Base-by-base conservation (phyloP, 169 alveolate species). In the Plasmodium cynomolgi region DNA sequence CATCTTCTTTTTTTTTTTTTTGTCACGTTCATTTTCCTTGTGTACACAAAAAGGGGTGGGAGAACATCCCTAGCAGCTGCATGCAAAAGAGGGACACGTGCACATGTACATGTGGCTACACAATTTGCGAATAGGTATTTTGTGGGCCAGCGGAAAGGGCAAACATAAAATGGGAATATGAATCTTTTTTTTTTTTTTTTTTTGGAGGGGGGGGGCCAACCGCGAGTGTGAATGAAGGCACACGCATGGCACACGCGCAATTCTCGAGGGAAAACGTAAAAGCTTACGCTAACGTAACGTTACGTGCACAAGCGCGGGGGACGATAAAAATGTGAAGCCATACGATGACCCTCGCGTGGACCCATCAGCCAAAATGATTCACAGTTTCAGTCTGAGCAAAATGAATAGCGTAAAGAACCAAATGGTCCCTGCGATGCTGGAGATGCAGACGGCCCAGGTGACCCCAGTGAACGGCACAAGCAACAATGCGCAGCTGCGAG, bases 401-500 rank as follows among this genome's bases (percentile, higher is more conserved):
- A 68, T 68, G 77, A 68, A 29, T 68, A 26, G 77, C 15, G 3
- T 23, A 9, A 20, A 68, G 37, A 68, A 68, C 37, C 41, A 68
- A 68, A 68, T 68, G 77, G 37, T 68, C 41, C 77, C 62, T 3
- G 17, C 15, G 26, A 50, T 50, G 62, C 23, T 50, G 26, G 62
- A 50, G 62, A 15, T 50, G 62, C 62, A 50, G 62, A 50, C 62
- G 62, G 62, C 26, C 15, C 82, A 90, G 72, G 47, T 90, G 94
- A 71, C 31, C 6, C 71, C 37, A 80, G 41, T 79, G 82, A 58
- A 62, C 1, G 82, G 72, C 13, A 47, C 83, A 37, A 68, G 54
- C 72, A 80, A 54, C 54, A 80, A 80, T 7, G 26, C 82, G 91
- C 33, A 80, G 29, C 34, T 90, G 72, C 29, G 81, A 33, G 62